Conservation (phyloP, 2,329 filamentous ascomycete genomes). For the Thielaviopsis musarum region DNA sequence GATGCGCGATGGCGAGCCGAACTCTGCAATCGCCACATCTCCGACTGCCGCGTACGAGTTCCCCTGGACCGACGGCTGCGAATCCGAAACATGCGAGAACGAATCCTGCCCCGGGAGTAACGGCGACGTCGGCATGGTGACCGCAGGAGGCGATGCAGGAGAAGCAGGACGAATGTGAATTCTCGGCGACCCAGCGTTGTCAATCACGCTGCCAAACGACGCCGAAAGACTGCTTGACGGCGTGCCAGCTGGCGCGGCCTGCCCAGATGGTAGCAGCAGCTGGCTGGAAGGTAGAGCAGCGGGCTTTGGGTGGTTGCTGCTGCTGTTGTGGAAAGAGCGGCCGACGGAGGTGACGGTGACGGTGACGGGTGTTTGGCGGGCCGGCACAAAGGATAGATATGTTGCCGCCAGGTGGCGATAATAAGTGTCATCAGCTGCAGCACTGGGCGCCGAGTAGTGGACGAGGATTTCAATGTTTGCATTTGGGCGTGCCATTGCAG, state of each 20-base stretch:
- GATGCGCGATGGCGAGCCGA: slow-evolving; percentile 32
- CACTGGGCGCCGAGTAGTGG: slow-evolving; percentile 36
- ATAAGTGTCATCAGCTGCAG: slow-evolving; percentile 27
- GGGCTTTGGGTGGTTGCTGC: too few relatives aligned
- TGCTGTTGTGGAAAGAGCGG: too few relatives aligned
- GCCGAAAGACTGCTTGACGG: slow-evolving; percentile 25
- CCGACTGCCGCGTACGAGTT: slow-evolving; percentile 32
- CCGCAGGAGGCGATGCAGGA: background rate
- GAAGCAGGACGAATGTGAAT: background rate
- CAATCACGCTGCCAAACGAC: slow-evolving; percentile 28
- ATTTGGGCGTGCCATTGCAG: too few relatives aligned
- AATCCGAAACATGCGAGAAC: slow-evolving; percentile 1
- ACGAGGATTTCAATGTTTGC: slow-evolving; percentile 32
- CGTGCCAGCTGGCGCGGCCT: slow-evolving; percentile 30
- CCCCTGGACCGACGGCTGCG: slow-evolving; percentile 15
- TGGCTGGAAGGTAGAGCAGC: slow-evolving; percentile 11
- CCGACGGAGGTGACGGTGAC: too few relatives aligned
- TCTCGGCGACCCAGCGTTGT: slow-evolving; percentile 25
- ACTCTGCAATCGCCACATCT: slow-evolving; percentile 16
- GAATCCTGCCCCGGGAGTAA: background rate
- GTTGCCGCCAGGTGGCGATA: slow-evolving; percentile 34
- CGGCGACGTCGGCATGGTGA: background rate
- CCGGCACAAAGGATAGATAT: slow-evolving; percentile 32
- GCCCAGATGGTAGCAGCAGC: slow-evolving; percentile 31
- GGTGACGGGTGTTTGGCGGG: background rate